phyloP scores from a whole-genome alignment of 495 filamentous ascomycete species.

The Oleoguttula mirabilis region DNA sequence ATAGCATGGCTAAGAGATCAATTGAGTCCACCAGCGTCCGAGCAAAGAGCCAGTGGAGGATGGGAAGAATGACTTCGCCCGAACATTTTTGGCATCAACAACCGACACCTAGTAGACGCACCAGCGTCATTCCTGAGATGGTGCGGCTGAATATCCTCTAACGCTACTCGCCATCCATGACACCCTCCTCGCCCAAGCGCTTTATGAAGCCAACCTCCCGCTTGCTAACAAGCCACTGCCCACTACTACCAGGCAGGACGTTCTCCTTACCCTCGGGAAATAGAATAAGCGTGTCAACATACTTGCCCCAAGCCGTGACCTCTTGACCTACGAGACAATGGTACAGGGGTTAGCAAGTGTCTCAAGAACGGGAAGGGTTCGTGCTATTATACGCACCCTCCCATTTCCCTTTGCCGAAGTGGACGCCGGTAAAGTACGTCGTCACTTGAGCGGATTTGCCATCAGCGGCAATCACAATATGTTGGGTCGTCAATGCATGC shows the following conservation, averaged over 20 bases:
- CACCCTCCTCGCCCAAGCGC: conserved; percentile 22
- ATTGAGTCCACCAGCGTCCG: too few relatives aligned
- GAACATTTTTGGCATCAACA: too few relatives aligned
- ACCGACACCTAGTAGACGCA: too few relatives aligned
- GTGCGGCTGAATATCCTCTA: too few relatives aligned
- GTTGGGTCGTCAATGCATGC: conserved; percentile 25
- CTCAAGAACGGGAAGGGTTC: too few relatives aligned
- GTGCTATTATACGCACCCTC: too few relatives aligned
- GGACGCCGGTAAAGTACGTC: conserved; percentile 25
- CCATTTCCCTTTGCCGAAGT: conserved; percentile 26
- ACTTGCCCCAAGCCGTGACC: conserved; percentile 23
- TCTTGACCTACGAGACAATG: too few relatives aligned
- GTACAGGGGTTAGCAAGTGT: too few relatives aligned
- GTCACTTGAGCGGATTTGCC: conserved; percentile 17
- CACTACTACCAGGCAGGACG: conserved; percentile 21
- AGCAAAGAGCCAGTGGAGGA: too few relatives aligned
- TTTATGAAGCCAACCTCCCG: conserved; percentile 20
- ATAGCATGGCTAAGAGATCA: too few relatives aligned
- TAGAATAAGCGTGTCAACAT: conserved; percentile 20
- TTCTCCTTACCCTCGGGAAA: conserved; percentile 9
- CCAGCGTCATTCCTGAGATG: too few relatives aligned
- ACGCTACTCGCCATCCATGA: conserved; percentile 22
- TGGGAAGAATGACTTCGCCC: too few relatives aligned
- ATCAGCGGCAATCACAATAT: conserved; percentile 16
- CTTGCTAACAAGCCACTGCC: conserved; percentile 21